These are phyloP conservation scores for Sclerotinia trifoliorum DNA, from an alignment of 2,329 filamentous ascomycete genomes.

Conservation along the genomic window DNA sequence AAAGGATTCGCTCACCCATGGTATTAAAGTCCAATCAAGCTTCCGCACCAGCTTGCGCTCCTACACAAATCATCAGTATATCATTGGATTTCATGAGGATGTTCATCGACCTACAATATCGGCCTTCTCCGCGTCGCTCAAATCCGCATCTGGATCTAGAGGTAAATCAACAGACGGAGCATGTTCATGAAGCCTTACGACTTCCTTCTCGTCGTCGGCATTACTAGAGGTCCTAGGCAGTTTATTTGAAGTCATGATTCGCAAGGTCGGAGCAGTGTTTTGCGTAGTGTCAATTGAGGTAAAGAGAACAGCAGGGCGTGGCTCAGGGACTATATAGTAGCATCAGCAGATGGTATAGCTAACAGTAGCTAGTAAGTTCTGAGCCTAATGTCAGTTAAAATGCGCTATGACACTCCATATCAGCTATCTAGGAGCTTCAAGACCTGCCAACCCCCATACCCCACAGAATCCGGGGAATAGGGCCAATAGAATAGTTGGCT, in stretches of 20 bases:
- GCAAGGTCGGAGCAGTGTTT: not conserved
- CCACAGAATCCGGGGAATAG: not conserved
- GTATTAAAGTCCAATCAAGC: conserved; percentile 60
- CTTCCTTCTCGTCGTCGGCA: conserved; percentile 21
- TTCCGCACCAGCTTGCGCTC: conserved; percentile 62
- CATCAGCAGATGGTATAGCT: not conserved
- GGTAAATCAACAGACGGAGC: conserved; percentile 21
- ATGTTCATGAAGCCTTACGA: not conserved
- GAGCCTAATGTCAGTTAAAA: not conserved
- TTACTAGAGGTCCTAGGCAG: not conserved
- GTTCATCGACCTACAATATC: conserved; percentile 51
- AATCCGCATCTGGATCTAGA: conserved; percentile 60
- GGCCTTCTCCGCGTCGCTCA: conserved; percentile 61
- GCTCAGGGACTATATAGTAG: not conserved
- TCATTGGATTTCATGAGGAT: not conserved
- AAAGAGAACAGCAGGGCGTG: not conserved
- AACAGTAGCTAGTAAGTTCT: not conserved
- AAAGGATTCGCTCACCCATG: conserved; percentile 46
- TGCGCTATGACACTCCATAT: not conserved
- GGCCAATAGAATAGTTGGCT: not conserved
- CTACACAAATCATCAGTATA: conserved; percentile 42
- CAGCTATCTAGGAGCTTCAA: not conserved
- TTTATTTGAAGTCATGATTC: conserved; percentile 7
- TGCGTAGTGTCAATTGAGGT: not conserved
- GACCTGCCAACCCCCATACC: not conserved